Percentiles rank a stretch among this genome's conserved stretches.
These are phyloP conservation scores for Inga leiocalycina DNA, from an alignment of 306 rosid species.

Conservation along the genomic window DNA sequence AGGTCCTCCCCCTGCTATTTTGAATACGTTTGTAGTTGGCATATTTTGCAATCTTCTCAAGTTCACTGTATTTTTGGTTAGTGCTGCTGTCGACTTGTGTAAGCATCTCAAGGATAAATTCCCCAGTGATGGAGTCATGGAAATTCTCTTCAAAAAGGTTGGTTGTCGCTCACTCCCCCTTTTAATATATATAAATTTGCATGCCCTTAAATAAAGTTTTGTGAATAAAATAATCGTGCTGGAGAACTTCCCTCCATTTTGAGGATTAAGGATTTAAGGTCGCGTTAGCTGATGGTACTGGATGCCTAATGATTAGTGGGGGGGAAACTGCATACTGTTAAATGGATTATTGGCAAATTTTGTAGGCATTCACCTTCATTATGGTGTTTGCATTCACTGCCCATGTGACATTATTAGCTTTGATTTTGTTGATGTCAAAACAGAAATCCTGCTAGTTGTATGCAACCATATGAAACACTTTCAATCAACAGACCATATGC, in stretches of 20 bases:
- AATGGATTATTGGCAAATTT: background rate
- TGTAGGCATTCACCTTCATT: slow-evolving; percentile 9
- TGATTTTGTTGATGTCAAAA: slow-evolving; percentile 20
- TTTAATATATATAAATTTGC: background rate
- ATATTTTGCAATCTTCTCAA: slow-evolving; percentile 13
- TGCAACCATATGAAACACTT: no score
- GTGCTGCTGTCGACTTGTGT: slow-evolving; percentile 65
- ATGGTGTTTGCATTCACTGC: slow-evolving; percentile 34
- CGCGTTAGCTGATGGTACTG: background rate
- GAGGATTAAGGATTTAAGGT: background rate
- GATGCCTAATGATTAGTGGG: background rate
- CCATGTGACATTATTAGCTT: slow-evolving; percentile 42
- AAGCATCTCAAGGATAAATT: slow-evolving; percentile 68
- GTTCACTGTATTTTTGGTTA: slow-evolving; percentile 39
- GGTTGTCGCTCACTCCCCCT: slow-evolving; percentile 9
- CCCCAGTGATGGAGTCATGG: slow-evolving; percentile 50
- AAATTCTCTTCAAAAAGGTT: slow-evolving; percentile 74
- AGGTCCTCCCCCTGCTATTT: slow-evolving; percentile 47
- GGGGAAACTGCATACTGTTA: background rate
- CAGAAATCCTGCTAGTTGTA: no score
- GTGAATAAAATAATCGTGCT: background rate
- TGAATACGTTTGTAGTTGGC: slow-evolving; percentile 17
- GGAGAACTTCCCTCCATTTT: background rate
- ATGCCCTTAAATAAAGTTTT: background rate
- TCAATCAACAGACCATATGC: no score